A percentile compares a stretch with the other conserved stretches of the same genome.
phyloP scores from a whole-genome alignment of 1,284 basidiomycete species.

The Mixia osmundae region DNA sequence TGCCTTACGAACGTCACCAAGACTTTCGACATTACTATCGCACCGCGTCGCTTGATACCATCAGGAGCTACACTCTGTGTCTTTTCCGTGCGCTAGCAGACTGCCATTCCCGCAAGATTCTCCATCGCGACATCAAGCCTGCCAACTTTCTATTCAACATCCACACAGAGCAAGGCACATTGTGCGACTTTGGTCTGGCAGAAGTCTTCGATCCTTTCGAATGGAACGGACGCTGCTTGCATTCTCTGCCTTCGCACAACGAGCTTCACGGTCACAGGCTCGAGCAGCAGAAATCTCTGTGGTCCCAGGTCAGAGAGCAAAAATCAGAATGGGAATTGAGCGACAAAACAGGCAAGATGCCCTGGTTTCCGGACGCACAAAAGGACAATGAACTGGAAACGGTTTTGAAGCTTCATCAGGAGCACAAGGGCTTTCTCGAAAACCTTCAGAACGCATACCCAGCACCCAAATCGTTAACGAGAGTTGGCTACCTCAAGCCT shows the following conservation, averaged over 20 bases:
- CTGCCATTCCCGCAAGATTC: constrained; percentile 64
- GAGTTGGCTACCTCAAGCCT: constrained; percentile 22
- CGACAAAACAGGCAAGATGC: background rate
- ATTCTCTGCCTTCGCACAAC: constrained; percentile 15
- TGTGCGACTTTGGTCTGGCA: constrained; percentile 90
- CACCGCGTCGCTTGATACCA: constrained; percentile 40
- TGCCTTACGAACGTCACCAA: constrained; percentile 79
- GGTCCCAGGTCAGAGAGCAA: background rate
- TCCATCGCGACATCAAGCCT: constrained; percentile 95
- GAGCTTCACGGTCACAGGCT: constrained; percentile 9
- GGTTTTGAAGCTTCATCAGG: no score
- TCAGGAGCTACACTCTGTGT: constrained; percentile 73
- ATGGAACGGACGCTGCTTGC: constrained; percentile 16
- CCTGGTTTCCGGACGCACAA: background rate
- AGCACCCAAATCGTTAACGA: background rate
- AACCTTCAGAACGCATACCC: background rate
- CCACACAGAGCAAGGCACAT: constrained; percentile 51
- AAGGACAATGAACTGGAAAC: constrained; percentile 1
- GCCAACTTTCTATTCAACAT: constrained; percentile 95
- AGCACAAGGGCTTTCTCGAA: background rate
- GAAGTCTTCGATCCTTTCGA: constrained; percentile 25
- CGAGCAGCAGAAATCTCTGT: background rate
- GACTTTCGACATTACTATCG: constrained; percentile 75
- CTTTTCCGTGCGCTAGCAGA: constrained; percentile 75
- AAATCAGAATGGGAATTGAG: background rate